phyloP scores from a whole-genome alignment of 305 asterid genomes.

The Solanum hybrid region DNA sequence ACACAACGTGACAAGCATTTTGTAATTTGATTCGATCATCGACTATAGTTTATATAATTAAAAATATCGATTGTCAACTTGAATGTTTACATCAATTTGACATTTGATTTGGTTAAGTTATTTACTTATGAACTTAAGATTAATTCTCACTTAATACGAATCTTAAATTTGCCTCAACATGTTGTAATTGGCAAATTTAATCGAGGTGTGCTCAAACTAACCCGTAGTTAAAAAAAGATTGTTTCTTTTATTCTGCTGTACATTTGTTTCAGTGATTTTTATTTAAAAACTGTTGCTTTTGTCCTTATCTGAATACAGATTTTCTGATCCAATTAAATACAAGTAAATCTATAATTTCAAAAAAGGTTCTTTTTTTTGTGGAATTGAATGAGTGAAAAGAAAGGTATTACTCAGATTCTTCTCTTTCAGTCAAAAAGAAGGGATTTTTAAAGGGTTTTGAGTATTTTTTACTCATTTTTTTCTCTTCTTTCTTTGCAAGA shows the following conservation, averaged over 20 bases:
- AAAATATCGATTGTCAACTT: background rate
- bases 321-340: constrained; percentile 10
- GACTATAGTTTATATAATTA: background rate
- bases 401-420: constrained; percentile 26
- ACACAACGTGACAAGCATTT: background rate
- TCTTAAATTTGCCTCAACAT: too few species aligned
- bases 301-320: constrained; percentile 26
- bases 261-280: constrained; percentile 14
- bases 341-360: constrained; percentile 7
- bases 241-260: background rate
- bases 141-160: too few species aligned
- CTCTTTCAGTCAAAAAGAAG: constrained; percentile 8
- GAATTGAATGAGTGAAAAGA: constrained; percentile 31
- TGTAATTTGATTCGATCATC: background rate
- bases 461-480: background rate
- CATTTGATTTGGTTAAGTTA: background rate
- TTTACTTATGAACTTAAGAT: too few species aligned
- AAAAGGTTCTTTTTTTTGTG: background rate
- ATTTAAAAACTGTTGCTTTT: background rate
- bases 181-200: too few species aligned
- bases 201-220: background rate
- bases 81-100: background rate
- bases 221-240: background rate
- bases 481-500: constrained; percentile 4
- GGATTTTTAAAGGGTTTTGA: constrained; percentile 3